A percentile compares a stretch with the other conserved stretches of the same genome.
Evolutionary conservation across 2,329 filamentous ascomycete genomes (phyloP).

Genomic region (Aspergillus novoparasiticus): DNA sequence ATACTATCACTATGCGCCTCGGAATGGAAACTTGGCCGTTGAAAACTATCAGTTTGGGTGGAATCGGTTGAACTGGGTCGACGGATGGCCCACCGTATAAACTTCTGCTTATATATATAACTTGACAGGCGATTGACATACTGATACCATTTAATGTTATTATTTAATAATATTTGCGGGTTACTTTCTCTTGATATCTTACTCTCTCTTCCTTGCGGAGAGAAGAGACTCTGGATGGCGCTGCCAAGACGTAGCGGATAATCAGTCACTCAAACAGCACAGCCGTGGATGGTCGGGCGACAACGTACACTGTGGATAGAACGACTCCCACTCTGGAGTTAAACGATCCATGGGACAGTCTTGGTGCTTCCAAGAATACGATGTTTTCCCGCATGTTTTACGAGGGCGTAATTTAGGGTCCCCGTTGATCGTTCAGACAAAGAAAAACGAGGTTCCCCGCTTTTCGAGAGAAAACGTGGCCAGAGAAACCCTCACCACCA

Average conservation of each 20-base stretch:
- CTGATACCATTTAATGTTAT: not conserved
- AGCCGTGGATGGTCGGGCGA: not conserved
- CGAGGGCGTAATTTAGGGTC: not conserved
- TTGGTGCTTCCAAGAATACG: no score
- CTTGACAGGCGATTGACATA: not conserved
- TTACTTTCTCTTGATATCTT: not conserved
- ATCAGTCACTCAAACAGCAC: not conserved
- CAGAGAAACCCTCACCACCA: not conserved
- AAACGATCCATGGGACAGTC: not conserved
- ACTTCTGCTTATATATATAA: not conserved
- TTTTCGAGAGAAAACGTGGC: not conserved
- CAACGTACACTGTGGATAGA: not conserved
- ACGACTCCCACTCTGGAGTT: not conserved
- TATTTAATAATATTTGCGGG: not conserved
- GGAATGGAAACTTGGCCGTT: slow-evolving; percentile 52
- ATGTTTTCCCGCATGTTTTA: not conserved
- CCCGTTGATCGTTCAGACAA: not conserved
- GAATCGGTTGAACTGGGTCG: slow-evolving; percentile 47
- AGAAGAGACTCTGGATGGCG: not conserved
- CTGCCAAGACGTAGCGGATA: not conserved
- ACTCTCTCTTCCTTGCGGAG: not conserved
- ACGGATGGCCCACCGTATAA: slow-evolving; percentile 48
- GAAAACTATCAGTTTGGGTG: slow-evolving; percentile 51
- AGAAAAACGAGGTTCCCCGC: not conserved
- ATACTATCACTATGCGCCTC: slow-evolving; percentile 66